Evolutionary conservation across 257 asterid genomes (phyloP), one percentile per base, ranked within the genome.

Genomic region (Craterostigma plantagineum): DNA sequence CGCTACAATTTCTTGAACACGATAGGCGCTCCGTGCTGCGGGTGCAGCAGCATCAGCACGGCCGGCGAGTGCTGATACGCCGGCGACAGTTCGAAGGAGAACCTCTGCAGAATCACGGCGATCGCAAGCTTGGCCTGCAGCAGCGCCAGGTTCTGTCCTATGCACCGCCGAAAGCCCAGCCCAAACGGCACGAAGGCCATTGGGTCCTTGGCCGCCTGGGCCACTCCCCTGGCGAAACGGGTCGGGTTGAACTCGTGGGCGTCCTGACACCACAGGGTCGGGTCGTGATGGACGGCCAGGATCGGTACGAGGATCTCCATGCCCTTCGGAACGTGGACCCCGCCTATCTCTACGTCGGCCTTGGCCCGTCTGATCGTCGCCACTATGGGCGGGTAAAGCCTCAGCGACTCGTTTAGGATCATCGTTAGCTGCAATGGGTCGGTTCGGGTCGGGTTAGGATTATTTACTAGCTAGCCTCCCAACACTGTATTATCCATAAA

Each of bases 101-200:
- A 67, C 11, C 42, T 39, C 14, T 44, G 61, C 42, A 67, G 41
- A 18, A 63, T 51, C 50, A 50, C 48, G 7, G 59, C 48, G 1
- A 67, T 5, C 1, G 54, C 67, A 35, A 67, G 36, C 41, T 67
- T 67, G 1, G 75, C 67, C 48, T 67, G 64, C 35, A 63, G 39
- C 64, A 48, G 34, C 18, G 52, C 52, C 18, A 48, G 34, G 33
- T 87, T 76, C 49, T 87, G 95, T 10, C 97, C 97, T 36, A 82
- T 56, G 76, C 95, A 87, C 0, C 87, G 65, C 36, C 93, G 93
- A 0, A 76, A 53, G 4, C 97, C 97, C 18, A 73, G 14, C 27
- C 97, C 97, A 35, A 87, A 87, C 0, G 97, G 93, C 76, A 87
- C 59, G 63, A 73, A 82, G 0, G 95, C 92, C 85, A 64, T 69